Evolutionary conservation across 495 filamentous ascomycete species (phyloP), one percentile per base, ranked within the genome.

Genomic region (Chaetomium cochliodes): DNA sequence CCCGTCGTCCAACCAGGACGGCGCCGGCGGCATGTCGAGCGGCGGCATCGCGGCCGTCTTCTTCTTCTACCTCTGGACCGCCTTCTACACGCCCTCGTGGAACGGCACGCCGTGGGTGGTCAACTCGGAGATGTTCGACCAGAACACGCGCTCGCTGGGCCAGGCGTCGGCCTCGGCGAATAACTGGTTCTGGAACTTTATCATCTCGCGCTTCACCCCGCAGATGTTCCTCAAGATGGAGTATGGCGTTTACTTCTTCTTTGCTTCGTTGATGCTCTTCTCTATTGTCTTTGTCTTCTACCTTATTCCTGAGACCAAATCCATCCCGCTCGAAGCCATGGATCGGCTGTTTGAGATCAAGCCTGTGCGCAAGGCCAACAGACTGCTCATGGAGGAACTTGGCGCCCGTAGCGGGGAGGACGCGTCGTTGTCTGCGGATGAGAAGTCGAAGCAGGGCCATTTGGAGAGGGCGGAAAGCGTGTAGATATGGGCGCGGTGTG

Each of bases 51-150:
- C 85, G 0, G 88, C 88, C 42, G 85, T 91, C 52, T 89, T 90
- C 79, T 90, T 91, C 81, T 90, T 91, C 77, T 92, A 91, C 69
- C 81, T 92, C 18, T 91, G 88, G 87, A 91, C 88, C 5, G 85
- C 85, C 9, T 91, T 89, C 76, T 92, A 92, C 70, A 89, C 88
- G 7, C 85, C 89, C 0, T 85, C 86, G 5, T 92, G 88, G 88
- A 91, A 92, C 72, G 88, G 87, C 16, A 87, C 85, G 5, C 86
- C 86, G 0, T 88, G 86, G 86, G 85, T 88, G 44, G 74, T 87
- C 65, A 87, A 87, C 76, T 83, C 84, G 39, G 86, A 87, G 75
- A 84, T 86, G 77, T 85, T 85, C 67, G 82, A 84, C 69, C 82
- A 84, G 65, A 86, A 84, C 71, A 82, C 86, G 37, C 83, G 86